A percentile compares a stretch with the other conserved stretches of the same genome.
Evolutionary conservation across 179 eudicot species (phyloP).

Genomic region (Spergularia azorica): DNA sequence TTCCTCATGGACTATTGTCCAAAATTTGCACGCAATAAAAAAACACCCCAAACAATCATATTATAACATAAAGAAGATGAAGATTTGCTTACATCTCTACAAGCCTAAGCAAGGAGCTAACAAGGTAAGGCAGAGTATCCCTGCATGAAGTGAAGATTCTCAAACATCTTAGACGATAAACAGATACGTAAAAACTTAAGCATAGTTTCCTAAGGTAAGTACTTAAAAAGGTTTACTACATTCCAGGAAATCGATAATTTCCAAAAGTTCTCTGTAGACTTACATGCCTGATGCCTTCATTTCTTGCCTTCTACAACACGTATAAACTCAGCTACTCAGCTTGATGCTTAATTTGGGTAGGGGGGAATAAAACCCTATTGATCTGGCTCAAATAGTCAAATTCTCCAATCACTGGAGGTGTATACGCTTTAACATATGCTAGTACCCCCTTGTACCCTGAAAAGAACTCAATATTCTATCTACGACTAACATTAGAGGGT

Average conservation of each 20-base stretch:
- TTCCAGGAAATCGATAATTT: background rate
- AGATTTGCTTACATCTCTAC: background rate
- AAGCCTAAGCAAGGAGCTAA: background rate
- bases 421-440: no score
- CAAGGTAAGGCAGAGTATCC: background rate
- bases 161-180: background rate
- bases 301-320: no score
- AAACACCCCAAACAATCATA: background rate
- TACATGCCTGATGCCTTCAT: background rate
- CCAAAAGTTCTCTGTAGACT: background rate
- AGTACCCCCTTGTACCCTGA: no score
- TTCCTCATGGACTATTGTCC: background rate
- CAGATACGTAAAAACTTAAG: background rate
- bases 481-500: no score
- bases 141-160: background rate
- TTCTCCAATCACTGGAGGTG: no score
- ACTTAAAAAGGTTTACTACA: background rate
- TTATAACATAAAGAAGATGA: background rate
- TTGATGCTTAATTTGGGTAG: no score
- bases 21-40: background rate
- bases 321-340: no score
- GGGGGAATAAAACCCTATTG: background rate
- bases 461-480: no score
- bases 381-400: no score
- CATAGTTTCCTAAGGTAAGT: background rate